A percentile compares a stretch with the other conserved stretches of the same genome.
phyloP scores from a whole-genome alignment of 306 rosid species.

The Vigna nakashimae region DNA sequence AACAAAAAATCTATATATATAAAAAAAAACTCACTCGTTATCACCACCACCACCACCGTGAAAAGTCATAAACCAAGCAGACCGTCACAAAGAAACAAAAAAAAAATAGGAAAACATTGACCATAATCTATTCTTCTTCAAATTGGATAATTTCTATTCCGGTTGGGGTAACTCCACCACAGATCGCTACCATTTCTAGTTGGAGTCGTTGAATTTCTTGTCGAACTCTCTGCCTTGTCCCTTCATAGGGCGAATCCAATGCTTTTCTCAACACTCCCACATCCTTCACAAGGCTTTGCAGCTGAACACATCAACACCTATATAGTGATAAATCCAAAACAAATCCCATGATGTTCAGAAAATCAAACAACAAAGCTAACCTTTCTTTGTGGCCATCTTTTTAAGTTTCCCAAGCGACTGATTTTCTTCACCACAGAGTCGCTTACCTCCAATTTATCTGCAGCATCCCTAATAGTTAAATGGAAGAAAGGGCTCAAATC shows the following conservation, averaged over 20 bases:
- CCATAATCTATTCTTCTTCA: background rate
- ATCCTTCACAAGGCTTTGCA: conserved; percentile 56
- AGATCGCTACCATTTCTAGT: conserved; percentile 41
- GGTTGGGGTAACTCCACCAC: conserved; percentile 53
- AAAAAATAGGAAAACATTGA: too few species aligned
- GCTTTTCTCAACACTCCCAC: conserved; percentile 39
- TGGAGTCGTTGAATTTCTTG: conserved; percentile 63
- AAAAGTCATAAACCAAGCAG: too few species aligned
- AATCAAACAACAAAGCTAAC: conserved; percentile 14
- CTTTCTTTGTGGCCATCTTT: conserved; percentile 89
- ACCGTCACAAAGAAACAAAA: too few species aligned
- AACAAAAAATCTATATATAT: too few species aligned
- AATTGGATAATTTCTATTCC: background rate
- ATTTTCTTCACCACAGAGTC: conserved; percentile 74
- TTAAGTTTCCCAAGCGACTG: conserved; percentile 60
- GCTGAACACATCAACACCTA: conserved; percentile 35
- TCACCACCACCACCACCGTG: too few species aligned
- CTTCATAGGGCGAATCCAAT: conserved; percentile 38
- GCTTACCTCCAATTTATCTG: conserved; percentile 55
- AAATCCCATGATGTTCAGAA: background rate
- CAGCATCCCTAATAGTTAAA: conserved; percentile 66
- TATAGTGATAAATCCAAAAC: background rate
- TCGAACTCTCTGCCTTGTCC: conserved; percentile 44
- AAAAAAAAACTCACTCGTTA: too few species aligned
- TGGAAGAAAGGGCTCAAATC: conserved; percentile 59